Conservation (phyloP, 441 rosid genomes). For the Arabidopsis hybrid region DNA sequence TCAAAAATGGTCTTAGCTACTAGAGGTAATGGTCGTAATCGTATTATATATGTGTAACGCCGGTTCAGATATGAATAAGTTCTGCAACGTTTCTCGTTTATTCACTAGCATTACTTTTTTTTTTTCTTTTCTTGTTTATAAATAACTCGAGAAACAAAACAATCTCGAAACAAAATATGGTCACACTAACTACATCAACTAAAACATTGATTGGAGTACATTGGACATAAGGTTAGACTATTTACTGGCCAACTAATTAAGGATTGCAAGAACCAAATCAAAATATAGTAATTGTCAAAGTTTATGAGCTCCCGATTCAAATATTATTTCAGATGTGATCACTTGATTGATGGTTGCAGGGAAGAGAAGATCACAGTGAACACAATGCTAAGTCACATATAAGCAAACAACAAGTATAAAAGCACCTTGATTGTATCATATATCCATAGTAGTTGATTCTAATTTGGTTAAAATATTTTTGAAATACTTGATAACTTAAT, state of each 20-base stretch:
- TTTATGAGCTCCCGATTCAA: not conserved
- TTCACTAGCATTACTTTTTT: not conserved
- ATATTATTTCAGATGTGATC: not conserved
- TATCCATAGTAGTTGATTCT: not conserved
- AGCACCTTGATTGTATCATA: not conserved
- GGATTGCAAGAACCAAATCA: conserved; percentile 1
- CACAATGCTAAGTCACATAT: conserved; percentile 1
- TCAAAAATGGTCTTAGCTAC: conserved; percentile 8
- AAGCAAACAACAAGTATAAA: not conserved
- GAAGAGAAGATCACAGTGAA: conserved; percentile 13
- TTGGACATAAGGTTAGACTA: not conserved
- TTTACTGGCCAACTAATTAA: not conserved
- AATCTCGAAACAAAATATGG: not conserved
- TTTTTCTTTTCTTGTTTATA: no score
- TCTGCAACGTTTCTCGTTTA: conserved; percentile 12
- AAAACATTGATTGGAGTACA: not conserved
- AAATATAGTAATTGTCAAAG: not conserved
- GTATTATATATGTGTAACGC: conserved; percentile 22
- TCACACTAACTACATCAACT: not conserved
- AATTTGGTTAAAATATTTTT: not conserved
- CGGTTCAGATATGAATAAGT: conserved; percentile 4
- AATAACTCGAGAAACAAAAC: not conserved
- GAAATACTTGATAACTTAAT: not conserved
- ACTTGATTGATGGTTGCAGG: conserved; percentile 4
- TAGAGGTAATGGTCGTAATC: conserved; percentile 18